Conservation (phyloP, 768 basidiomycete genomes). For the Hydnomerulius pinastri region DNA sequence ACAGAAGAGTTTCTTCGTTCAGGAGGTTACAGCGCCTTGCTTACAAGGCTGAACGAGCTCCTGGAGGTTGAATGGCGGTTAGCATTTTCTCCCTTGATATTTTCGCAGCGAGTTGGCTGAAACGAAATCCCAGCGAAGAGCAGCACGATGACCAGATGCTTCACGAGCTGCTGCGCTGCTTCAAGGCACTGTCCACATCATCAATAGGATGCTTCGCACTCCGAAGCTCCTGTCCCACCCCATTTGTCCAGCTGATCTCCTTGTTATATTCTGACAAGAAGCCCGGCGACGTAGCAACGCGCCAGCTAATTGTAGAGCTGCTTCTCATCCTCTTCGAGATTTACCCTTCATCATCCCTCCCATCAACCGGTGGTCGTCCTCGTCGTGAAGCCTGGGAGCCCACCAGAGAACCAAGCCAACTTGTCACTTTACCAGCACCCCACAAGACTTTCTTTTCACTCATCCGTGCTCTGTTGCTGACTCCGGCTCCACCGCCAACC, state of each 20-base stretch:
- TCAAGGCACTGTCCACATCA: slow-evolving; percentile 92
- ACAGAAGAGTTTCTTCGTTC: slow-evolving; percentile 80
- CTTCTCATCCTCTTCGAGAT: slow-evolving; percentile 87
- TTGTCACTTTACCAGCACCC: slow-evolving; percentile 69
- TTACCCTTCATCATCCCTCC: slow-evolving; percentile 73
- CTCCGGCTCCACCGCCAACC: slow-evolving; percentile 62
- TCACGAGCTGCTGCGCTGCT: slow-evolving; percentile 88
- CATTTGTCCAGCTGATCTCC: slow-evolving; percentile 79
- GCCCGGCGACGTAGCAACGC: slow-evolving; percentile 88
- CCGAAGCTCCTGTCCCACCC: slow-evolving; percentile 84
- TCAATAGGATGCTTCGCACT: slow-evolving; percentile 88
- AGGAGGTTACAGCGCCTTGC: slow-evolving; percentile 84
- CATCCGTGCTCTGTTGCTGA: slow-evolving; percentile 74
- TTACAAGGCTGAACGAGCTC: slow-evolving; percentile 86
- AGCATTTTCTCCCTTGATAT: slow-evolving; percentile 26
- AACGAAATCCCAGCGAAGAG: slow-evolving; percentile 70
- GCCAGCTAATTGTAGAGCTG: slow-evolving; percentile 89
- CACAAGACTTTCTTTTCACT: slow-evolving; percentile 75
- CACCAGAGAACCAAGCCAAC: slow-evolving; percentile 43
- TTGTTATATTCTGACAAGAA: slow-evolving; percentile 97
- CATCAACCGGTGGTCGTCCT: slow-evolving; percentile 45
- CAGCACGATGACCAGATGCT: slow-evolving; percentile 96
- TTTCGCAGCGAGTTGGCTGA: slow-evolving; percentile 3
- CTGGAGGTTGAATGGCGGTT: slow-evolving; percentile 97
- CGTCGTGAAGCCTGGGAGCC: slow-evolving; percentile 61